These are phyloP conservation scores for Strombidium stylifer DNA, from an alignment of 73 alveolate genomes.

Conservation along the genomic window DNA sequence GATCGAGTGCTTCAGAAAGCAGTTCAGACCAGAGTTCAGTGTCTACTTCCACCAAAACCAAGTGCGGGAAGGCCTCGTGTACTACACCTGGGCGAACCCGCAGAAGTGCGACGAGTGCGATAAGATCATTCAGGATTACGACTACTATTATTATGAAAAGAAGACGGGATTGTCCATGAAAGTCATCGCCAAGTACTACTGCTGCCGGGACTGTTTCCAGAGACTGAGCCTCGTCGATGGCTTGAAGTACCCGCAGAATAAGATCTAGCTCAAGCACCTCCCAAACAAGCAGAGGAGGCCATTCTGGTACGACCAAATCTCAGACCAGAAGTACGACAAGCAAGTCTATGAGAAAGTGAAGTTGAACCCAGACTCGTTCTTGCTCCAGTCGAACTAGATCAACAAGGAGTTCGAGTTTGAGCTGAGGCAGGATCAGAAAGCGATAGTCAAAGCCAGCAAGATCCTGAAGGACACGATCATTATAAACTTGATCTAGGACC, in stretches of 20 bases:
- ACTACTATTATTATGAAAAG: conserved; percentile 54
- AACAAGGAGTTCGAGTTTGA: conserved; percentile 3
- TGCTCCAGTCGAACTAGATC: conserved; percentile 1
- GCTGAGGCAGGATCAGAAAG: conserved; percentile 40
- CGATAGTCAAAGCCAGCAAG: conserved; percentile 37
- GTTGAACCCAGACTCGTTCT: conserved; percentile 36
- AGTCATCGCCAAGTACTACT: conserved; percentile 30
- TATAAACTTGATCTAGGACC: conserved; percentile 17
- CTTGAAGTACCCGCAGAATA: conserved; percentile 39
- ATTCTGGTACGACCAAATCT: conserved; percentile 6
- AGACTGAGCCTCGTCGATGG: conserved; percentile 26
- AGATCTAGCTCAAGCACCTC: conserved; percentile 11
- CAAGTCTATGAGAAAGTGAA: conserved; percentile 16
- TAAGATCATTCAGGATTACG: conserved; percentile 32
- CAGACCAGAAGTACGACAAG: conserved; percentile 20
- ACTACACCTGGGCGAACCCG: conserved; percentile 56
- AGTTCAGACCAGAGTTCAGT: conserved; percentile 52
- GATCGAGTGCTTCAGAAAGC: conserved; percentile 1
- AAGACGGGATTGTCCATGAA: conserved; percentile 10
- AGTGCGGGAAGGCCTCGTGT: conserved; percentile 15
- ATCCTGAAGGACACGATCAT: conserved; percentile 41
- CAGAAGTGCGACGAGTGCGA: conserved; percentile 51
- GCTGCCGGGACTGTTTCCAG: conserved; percentile 44
- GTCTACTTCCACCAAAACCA: conserved; percentile 20
- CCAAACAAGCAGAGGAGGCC: conserved; percentile 17